A percentile compares a stretch with the other conserved stretches of the same genome.
phyloP scores from a whole-genome alignment of 768 basidiomycete genomes.

The Thelephora ganbajun region DNA sequence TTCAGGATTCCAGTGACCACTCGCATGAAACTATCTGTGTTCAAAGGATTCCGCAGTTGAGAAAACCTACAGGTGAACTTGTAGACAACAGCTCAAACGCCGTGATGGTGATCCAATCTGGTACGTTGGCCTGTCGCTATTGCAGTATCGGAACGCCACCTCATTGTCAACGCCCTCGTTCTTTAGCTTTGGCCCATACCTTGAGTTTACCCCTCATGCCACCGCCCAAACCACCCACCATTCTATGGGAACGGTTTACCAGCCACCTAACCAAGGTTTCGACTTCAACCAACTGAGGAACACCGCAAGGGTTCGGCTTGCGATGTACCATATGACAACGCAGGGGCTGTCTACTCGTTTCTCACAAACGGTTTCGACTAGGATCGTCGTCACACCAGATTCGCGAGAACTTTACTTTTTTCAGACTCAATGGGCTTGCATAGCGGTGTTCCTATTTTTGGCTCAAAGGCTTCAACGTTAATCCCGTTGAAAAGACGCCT shows the following conservation, averaged over 20 bases:
- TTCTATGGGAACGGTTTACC: slow-evolving; percentile 78
- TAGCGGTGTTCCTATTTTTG: too few relatives aligned
- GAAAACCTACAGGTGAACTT: slow-evolving; percentile 34
- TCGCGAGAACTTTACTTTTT: too few relatives aligned
- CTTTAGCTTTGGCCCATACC: slow-evolving; percentile 67
- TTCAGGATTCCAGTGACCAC: slow-evolving; percentile 66
- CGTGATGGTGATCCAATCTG: slow-evolving; percentile 78
- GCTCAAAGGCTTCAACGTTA: too few relatives aligned
- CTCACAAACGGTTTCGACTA: too few relatives aligned
- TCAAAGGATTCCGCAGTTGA: not conserved
- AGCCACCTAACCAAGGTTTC: slow-evolving; percentile 73
- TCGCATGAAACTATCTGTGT: slow-evolving; percentile 41
- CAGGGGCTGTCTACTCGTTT: too few relatives aligned
- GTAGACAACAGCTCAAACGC: slow-evolving; percentile 46
- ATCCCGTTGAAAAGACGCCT: too few relatives aligned
- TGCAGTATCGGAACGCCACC: too few relatives aligned
- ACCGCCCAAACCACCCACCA: slow-evolving; percentile 86
- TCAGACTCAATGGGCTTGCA: too few relatives aligned
- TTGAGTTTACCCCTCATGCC: slow-evolving; percentile 60
- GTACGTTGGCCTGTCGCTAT: slow-evolving; percentile 81
- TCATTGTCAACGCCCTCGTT: too few relatives aligned
- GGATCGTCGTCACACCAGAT: too few relatives aligned
- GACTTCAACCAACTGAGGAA: slow-evolving; percentile 74
- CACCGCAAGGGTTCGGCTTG: slow-evolving; percentile 85
- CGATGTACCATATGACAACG: too few relatives aligned